Percentiles rank a stretch among this genome's conserved stretches.
These are phyloP conservation scores for Acacia acuminata DNA, from an alignment of 306 rosid genomes.

Conservation along the genomic window DNA sequence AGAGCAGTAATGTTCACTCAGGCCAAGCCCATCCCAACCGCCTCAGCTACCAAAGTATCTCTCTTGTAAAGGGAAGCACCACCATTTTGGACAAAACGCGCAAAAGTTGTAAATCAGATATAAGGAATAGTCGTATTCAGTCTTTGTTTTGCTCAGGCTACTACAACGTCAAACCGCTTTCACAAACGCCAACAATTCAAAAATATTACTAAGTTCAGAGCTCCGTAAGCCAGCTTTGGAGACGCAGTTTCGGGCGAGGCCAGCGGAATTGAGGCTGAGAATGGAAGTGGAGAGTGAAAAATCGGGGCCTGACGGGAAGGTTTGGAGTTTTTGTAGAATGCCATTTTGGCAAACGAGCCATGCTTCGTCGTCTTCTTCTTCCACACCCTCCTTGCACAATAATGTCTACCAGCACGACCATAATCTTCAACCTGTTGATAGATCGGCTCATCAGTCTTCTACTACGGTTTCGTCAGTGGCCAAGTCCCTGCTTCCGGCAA, in stretches of 20 bases:
- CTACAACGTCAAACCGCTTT: slow-evolving; percentile 33
- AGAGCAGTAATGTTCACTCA: slow-evolving; percentile 29
- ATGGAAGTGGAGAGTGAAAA: slow-evolving; percentile 79
- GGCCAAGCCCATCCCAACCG: slow-evolving; percentile 11
- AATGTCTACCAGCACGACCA: slow-evolving; percentile 53
- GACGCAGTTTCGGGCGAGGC: slow-evolving; percentile 34
- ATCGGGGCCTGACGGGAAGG: slow-evolving; percentile 66
- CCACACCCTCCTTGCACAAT: slow-evolving; percentile 50
- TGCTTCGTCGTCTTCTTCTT: slow-evolving; percentile 50
- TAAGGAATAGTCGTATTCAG: slow-evolving; percentile 45
- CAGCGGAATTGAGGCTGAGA: slow-evolving; percentile 22
- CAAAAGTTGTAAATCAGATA: slow-evolving; percentile 26
- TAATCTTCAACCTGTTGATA: slow-evolving; percentile 59
- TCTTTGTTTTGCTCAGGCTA: slow-evolving; percentile 35
- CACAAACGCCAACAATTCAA: slow-evolving; percentile 34
- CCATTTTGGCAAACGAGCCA: slow-evolving; percentile 85
- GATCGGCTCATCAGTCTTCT: slow-evolving; percentile 49
- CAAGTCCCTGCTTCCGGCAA: slow-evolving; percentile 79
- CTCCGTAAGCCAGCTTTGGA: slow-evolving; percentile 29
- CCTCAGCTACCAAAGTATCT: slow-evolving; percentile 41
- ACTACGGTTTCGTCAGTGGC: slow-evolving; percentile 70
- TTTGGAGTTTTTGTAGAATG: slow-evolving; percentile 72
- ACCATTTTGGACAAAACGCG: slow-evolving; percentile 47
- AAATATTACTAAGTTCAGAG: slow-evolving; percentile 35
- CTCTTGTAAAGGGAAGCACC: slow-evolving; percentile 44